These are phyloP conservation scores for Ophiocordyceps camponoti-leonardi DNA, from an alignment of 2,329 filamentous ascomycete species.

Conservation along the genomic window DNA sequence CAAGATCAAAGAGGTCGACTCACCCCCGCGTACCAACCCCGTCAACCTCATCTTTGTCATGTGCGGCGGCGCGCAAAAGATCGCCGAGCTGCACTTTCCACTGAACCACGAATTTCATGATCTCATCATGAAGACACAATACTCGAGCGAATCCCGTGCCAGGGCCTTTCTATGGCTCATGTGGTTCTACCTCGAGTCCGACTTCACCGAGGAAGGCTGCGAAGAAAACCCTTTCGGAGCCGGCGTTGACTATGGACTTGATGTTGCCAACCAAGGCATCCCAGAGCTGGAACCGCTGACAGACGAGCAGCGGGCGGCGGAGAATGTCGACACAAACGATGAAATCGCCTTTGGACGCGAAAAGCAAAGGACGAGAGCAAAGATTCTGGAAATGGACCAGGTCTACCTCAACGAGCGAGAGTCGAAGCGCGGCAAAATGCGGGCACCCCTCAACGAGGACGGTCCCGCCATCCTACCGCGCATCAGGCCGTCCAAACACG, in stretches of 20 bases:
- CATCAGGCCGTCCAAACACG: slow-evolving; percentile 45
- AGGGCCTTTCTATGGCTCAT: slow-evolving; percentile 91
- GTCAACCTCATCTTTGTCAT: slow-evolving; percentile 96
- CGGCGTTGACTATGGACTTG: slow-evolving; percentile 46
- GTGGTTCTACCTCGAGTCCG: slow-evolving; percentile 97
- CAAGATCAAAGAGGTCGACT: slow-evolving; percentile 49
- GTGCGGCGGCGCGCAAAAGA: slow-evolving; percentile 72
- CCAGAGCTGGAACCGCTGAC: slow-evolving; percentile 50
- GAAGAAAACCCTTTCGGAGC: slow-evolving; percentile 79
- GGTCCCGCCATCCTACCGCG: slow-evolving; percentile 42
- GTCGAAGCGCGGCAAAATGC: slow-evolving; percentile 33
- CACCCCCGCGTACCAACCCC: slow-evolving; percentile 70
- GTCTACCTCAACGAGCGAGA: slow-evolving; percentile 47
- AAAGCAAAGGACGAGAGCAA: slow-evolving; percentile 58
- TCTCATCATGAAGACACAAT: slow-evolving; percentile 76
- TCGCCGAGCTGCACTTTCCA: slow-evolving; percentile 86
- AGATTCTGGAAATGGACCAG: slow-evolving; percentile 61
- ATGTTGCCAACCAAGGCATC: slow-evolving; percentile 51
- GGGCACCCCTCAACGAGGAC: slow-evolving; percentile 27
- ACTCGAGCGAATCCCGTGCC: slow-evolving; percentile 69
- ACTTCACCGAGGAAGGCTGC: slow-evolving; percentile 78
- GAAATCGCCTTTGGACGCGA: slow-evolving; percentile 54
- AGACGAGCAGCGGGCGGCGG: slow-evolving; percentile 43
- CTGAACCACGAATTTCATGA: slow-evolving; percentile 84
- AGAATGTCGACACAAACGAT: slow-evolving; percentile 59